These are phyloP conservation scores for Cucumis cinereus DNA, from an alignment of 306 rosid species.

Conservation along the genomic window DNA sequence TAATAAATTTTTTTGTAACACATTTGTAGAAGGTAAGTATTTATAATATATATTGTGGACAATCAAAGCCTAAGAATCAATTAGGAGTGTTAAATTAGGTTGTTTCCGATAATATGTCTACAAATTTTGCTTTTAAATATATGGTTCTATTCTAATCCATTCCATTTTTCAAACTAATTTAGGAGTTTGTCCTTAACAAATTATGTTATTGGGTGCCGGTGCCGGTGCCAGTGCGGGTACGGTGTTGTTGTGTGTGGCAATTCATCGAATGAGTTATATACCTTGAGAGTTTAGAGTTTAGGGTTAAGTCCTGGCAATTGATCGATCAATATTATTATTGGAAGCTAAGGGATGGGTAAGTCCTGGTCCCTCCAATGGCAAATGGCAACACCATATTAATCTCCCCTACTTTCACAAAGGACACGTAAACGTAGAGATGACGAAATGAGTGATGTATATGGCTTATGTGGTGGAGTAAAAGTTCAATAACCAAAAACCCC, in stretches of 20 bases:
- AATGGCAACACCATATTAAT: not conserved
- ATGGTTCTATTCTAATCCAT: not conserved
- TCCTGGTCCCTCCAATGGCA: not conserved
- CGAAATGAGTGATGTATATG: slow-evolving; percentile 46
- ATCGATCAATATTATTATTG: not conserved
- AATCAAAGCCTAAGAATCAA: not conserved
- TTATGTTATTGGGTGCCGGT: too few species aligned
- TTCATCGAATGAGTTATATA: too few species aligned
- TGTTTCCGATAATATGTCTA: not conserved
- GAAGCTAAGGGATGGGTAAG: not conserved
- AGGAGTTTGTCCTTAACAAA: too few species aligned
- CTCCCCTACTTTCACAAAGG: slow-evolving; percentile 11
- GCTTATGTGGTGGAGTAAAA: slow-evolving; percentile 51
- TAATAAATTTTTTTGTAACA: not conserved
- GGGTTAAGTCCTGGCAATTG: too few species aligned
- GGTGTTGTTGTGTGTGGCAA: too few species aligned
- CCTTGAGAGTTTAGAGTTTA: too few species aligned
- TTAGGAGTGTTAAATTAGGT: not conserved
- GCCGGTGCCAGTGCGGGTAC: too few species aligned
- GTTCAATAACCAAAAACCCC: not conserved
- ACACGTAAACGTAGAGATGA: slow-evolving; percentile 62
- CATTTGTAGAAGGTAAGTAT: not conserved
- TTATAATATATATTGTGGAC: not conserved
- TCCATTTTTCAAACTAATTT: not conserved
- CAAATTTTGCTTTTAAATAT: not conserved